Percentiles rank a stretch among this genome's conserved stretches.
Evolutionary conservation across 495 filamentous ascomycete species (phyloP).

Genomic region (Daldinia concentrica): DNA sequence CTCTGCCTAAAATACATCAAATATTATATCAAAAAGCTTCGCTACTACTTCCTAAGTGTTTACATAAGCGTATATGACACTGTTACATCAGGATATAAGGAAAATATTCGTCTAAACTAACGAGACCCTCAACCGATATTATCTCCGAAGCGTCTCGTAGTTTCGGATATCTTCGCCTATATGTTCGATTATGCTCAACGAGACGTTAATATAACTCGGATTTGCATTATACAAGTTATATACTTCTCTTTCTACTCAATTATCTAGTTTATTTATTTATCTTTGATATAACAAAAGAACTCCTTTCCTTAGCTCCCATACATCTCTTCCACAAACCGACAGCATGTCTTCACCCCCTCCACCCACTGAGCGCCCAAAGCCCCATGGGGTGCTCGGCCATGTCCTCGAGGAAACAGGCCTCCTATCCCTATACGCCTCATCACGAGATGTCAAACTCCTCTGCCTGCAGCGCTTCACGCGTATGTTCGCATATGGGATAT

Average conservation of each 20-base stretch:
- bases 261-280: no score
- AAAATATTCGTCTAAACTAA: neutral
- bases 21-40: no score
- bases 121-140: neutral
- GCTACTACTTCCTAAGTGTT: neutral
- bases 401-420: constrained; percentile 48
- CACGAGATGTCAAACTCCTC: constrained; percentile 75
- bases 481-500: constrained; percentile 57
- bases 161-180: neutral
- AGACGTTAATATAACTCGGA: neutral
- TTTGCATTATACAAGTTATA: neutral
- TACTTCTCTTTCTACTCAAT: neutral
- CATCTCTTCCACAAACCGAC: neutral
- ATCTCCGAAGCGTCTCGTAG: constrained; percentile 4
- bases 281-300: no score
- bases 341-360: neutral
- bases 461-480: constrained; percentile 75
- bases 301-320: neutral
- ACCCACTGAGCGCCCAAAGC: neutral
- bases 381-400: neutral
- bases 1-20: neutral
- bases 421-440: constrained; percentile 56
- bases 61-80: neutral
- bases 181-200: neutral
- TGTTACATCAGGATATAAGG: neutral